These are phyloP conservation scores for Saposhnikovia divaricata DNA, from an alignment of 129 eudicot species.

Conservation along the genomic window DNA sequence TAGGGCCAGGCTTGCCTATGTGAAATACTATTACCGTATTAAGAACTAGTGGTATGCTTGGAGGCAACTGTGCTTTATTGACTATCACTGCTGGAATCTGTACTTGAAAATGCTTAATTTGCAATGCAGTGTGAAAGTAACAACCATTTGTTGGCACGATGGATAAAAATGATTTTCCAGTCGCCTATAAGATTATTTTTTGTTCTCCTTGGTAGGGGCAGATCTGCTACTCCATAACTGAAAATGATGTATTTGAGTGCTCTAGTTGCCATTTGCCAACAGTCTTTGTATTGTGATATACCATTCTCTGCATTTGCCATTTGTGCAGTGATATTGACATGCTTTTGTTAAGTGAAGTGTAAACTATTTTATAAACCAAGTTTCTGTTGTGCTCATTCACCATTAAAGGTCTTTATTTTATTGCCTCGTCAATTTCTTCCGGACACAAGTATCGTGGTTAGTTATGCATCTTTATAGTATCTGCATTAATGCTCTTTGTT, in stretches of 20 bases:
- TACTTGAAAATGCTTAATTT: neutral
- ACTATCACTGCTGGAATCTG: neutral
- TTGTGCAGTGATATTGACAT: neutral
- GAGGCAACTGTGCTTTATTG: neutral
- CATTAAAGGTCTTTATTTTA: neutral
- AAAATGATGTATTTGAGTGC: neutral
- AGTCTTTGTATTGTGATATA: neutral
- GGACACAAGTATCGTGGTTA: neutral
- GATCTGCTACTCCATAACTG: neutral
- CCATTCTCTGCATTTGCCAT: neutral
- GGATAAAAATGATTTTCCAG: neutral
- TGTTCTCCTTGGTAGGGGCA: neutral
- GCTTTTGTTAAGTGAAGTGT: neutral
- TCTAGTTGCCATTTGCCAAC: neutral
- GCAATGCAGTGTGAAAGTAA: neutral
- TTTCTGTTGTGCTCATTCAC: neutral
- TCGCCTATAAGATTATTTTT: neutral
- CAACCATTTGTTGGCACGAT: neutral
- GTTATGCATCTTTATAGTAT: neutral
- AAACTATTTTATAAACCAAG: neutral
- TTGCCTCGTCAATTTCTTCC: neutral
- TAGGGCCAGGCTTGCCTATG: neutral
- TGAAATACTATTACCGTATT: neutral
- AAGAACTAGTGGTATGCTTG: neutral
- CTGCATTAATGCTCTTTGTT: neutral